phyloP scores from a whole-genome alignment of 1,139 yeast genomes.

The Yamadazyma sp. region DNA sequence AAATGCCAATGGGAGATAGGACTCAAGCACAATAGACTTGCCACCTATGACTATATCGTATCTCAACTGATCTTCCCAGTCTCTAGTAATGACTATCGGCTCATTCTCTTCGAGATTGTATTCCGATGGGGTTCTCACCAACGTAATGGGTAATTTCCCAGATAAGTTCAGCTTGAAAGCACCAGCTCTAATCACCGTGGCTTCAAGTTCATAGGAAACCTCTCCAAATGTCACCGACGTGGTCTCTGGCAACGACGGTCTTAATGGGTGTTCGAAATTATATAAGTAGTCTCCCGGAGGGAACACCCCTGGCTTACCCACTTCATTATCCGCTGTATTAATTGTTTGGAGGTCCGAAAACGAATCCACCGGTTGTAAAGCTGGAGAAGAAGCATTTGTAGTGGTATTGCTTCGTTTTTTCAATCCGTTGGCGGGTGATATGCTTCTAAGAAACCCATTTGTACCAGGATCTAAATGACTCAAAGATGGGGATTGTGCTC shows the following conservation, averaged over 20 bases:
- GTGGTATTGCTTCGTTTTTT: constrained; percentile 43
- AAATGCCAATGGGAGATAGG: constrained; percentile 81
- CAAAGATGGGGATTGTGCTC: constrained; percentile 23
- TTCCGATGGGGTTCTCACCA: constrained; percentile 77
- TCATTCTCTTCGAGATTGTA: constrained; percentile 84
- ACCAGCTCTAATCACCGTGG: constrained; percentile 71
- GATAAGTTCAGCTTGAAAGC: constrained; percentile 76
- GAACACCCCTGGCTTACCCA: constrained; percentile 32
- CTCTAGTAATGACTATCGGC: constrained; percentile 85
- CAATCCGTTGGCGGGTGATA: constrained; percentile 17
- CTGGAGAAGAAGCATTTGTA: constrained; percentile 21
- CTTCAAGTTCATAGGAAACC: constrained; percentile 69
- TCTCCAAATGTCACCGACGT: constrained; percentile 78
- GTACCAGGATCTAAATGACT: constrained; percentile 14
- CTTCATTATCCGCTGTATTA: constrained; percentile 19
- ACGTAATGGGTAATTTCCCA: constrained; percentile 61
- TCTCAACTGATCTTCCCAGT: constrained; percentile 90
- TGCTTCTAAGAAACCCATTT: constrained; percentile 19
- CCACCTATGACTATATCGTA: constrained; percentile 90
- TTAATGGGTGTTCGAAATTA: constrained; percentile 87
- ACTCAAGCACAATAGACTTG: constrained; percentile 80
- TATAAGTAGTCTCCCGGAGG: constrained; percentile 88
- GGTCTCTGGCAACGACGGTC: constrained; percentile 80
- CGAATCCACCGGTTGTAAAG: constrained; percentile 19
- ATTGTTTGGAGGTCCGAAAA: constrained; percentile 15